Evolutionary conservation across 2,329 filamentous ascomycete species (phyloP).

Genomic region (Xylaria sp.): DNA sequence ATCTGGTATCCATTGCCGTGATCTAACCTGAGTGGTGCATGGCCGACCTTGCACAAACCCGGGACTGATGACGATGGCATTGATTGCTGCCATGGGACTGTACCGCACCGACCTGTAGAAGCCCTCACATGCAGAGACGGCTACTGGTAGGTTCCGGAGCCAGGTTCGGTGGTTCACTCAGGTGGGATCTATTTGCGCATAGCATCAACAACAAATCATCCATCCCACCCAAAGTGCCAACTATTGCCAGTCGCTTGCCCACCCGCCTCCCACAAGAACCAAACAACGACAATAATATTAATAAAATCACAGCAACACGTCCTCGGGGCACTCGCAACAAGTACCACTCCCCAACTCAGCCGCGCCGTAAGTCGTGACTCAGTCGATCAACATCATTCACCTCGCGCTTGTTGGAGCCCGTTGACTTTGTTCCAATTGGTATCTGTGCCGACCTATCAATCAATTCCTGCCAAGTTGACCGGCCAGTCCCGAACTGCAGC

Average conservation of each 20-base stretch:
- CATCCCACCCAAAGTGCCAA: not conserved
- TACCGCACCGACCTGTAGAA: not conserved
- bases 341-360: constrained; percentile 15
- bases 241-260: not conserved
- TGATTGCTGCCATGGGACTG: not conserved
- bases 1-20: not conserved
- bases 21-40: not conserved
- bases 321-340: no score
- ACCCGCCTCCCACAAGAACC: not conserved
- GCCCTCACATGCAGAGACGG: constrained; percentile 14
- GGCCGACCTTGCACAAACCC: not conserved
- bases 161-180: not conserved
- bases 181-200: not conserved
- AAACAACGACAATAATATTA: not conserved
- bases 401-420: not conserved
- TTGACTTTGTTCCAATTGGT: not conserved
- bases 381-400: not conserved
- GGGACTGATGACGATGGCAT: constrained; percentile 13
- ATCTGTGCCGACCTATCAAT: constrained; percentile 7
- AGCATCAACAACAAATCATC: constrained; percentile 10
- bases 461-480: not conserved
- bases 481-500: not conserved
- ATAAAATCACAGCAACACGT: not conserved
- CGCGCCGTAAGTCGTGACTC: constrained; percentile 1
- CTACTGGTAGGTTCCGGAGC: not conserved